These are phyloP conservation scores for Thamnidium elegans DNA, from an alignment of 192 early-diverging fungal genomes.

Conservation along the genomic window DNA sequence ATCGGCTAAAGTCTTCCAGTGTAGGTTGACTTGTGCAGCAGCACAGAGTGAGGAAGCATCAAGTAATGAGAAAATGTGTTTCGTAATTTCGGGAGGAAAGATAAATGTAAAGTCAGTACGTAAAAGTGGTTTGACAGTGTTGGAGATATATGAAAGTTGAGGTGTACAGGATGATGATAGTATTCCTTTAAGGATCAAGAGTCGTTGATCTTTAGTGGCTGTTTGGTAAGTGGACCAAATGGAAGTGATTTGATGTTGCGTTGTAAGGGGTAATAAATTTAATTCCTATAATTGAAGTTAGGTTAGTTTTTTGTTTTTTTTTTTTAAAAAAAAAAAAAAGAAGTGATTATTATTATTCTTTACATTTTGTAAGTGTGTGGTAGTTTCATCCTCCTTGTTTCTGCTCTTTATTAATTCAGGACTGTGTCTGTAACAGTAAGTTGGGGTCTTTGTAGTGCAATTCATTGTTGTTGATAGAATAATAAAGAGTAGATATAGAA, in stretches of 20 bases:
- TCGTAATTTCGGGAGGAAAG: conserved; percentile 73
- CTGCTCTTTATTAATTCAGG: conserved; percentile 46
- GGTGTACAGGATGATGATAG: conserved; percentile 76
- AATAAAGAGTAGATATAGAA: not conserved
- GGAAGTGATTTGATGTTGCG: conserved; percentile 53
- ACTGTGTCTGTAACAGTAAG: conserved; percentile 47
- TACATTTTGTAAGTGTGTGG: conserved; percentile 43
- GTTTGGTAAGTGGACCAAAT: conserved; percentile 64
- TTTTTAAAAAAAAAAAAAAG: no score
- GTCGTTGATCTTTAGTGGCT: conserved; percentile 54
- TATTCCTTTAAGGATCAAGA: conserved; percentile 69
- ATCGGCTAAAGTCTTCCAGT: conserved; percentile 82
- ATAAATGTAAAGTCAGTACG: conserved; percentile 76
- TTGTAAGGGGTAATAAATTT: conserved; percentile 39
- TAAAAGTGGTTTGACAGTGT: conserved; percentile 61
- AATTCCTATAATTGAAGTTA: no score
- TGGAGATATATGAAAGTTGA: conserved; percentile 82
- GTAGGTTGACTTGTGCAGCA: conserved; percentile 78
- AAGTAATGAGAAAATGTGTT: conserved; percentile 82
- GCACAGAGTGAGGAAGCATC: conserved; percentile 88
- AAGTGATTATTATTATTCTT: no score
- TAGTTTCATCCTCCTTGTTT: conserved; percentile 40
- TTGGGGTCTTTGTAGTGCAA: not conserved
- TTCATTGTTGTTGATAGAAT: no score
- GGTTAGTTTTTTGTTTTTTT: no score